These are phyloP conservation scores for Magnaporthiopsis incrustans DNA, from an alignment of 2,329 filamentous ascomycete genomes.

Conservation along the genomic window DNA sequence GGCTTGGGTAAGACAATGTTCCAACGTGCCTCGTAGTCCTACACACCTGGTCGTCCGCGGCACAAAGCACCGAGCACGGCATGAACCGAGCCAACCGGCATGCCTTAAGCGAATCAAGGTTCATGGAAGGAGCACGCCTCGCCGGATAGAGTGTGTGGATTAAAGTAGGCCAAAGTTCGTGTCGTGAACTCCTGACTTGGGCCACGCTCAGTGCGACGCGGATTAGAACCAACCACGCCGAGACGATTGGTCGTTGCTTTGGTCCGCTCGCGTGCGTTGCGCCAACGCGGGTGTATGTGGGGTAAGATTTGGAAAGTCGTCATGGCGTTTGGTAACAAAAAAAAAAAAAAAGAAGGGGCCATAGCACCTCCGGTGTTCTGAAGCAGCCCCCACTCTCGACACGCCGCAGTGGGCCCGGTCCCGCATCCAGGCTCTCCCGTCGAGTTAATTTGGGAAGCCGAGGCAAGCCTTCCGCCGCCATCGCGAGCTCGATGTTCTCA, in stretches of 20 bases:
- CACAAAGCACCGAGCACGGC: background rate
- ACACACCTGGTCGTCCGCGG: no score
- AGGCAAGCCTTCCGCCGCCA: background rate
- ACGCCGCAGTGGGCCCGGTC: background rate
- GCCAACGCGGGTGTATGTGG: background rate
- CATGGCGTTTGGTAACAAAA: background rate
- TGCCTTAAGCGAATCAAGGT: no score
- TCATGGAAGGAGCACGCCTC: background rate
- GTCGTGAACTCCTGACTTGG: background rate
- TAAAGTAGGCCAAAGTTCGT: background rate
- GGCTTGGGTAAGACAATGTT: no score
- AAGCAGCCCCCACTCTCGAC: no score
- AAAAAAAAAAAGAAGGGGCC: background rate
- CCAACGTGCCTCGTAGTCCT: background rate
- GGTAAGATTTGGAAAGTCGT: background rate
- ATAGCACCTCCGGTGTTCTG: no score
- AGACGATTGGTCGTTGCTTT: background rate
- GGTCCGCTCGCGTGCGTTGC: background rate
- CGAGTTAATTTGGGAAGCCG: background rate
- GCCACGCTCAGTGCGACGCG: no score
- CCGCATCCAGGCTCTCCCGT: background rate
- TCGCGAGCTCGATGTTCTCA: background rate
- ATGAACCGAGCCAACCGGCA: background rate
- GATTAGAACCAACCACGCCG: background rate
- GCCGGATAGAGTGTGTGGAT: no score